phyloP scores from a whole-genome alignment of 768 basidiomycete genomes.

The Lactarius sanguifluus region DNA sequence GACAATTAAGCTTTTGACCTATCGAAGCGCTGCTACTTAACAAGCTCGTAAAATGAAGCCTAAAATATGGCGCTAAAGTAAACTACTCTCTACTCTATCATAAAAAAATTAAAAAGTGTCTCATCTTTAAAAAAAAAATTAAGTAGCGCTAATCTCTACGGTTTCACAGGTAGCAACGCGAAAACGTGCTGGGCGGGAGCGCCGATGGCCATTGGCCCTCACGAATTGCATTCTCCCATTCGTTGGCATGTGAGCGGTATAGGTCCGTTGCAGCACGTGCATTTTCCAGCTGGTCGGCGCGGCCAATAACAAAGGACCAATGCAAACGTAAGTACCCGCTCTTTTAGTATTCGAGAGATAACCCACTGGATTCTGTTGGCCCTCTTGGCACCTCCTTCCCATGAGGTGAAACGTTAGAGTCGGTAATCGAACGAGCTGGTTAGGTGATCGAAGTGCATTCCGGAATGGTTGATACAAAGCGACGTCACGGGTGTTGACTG shows the following conservation, averaged over 20 bases:
- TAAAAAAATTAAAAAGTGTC: slow-evolving; percentile 4
- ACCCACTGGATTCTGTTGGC: slow-evolving; percentile 70
- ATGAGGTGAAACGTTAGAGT: slow-evolving; percentile 83
- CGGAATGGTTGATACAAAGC: slow-evolving; percentile 81
- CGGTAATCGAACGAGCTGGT: slow-evolving; percentile 69
- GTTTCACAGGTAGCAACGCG: slow-evolving; percentile 67
- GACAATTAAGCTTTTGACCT: slow-evolving; percentile 30
- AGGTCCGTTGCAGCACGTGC: slow-evolving; percentile 58
- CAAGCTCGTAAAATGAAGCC: slow-evolving; percentile 9
- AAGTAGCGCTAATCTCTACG: neutral
- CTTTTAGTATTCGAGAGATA: neutral
- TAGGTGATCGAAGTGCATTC: slow-evolving; percentile 62
- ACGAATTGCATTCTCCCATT: slow-evolving; percentile 66
- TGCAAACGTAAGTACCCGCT: slow-evolving; percentile 19
- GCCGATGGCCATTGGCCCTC: slow-evolving; percentile 70
- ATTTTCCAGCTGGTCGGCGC: slow-evolving; percentile 62
- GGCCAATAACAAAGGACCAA: slow-evolving; percentile 8
- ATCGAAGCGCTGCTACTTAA: slow-evolving; percentile 18
- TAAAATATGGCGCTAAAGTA: slow-evolving; percentile 19
- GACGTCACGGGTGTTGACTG: slow-evolving; percentile 76
- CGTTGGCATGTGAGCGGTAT: slow-evolving; percentile 54
- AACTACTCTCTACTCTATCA: slow-evolving; percentile 4
- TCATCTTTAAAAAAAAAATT: neutral
- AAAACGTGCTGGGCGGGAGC: slow-evolving; percentile 77
- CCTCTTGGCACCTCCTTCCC: slow-evolving; percentile 74